Conservation (phyloP, 768 basidiomycete species). For the Lactarius deliciosus region DNA sequence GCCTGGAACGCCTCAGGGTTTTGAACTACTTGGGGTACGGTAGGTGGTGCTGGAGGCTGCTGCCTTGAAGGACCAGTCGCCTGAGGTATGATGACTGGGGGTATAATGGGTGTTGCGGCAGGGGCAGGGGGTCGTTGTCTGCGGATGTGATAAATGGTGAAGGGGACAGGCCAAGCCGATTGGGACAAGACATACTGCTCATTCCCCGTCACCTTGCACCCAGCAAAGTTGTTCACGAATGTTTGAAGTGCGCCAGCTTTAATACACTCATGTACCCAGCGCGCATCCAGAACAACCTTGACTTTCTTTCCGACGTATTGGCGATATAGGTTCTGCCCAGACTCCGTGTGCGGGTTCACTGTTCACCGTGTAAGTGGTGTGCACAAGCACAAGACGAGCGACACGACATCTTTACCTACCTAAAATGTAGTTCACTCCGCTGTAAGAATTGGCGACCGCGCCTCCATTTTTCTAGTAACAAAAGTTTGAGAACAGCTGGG, state of each 20-base stretch:
- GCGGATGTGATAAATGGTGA: background rate
- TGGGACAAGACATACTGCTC: constrained; percentile 53
- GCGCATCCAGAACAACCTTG: constrained; percentile 70
- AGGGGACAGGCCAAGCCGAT: constrained; percentile 24
- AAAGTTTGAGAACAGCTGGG: constrained; percentile 9
- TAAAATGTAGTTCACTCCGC: constrained; percentile 75
- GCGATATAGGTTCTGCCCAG: constrained; percentile 78
- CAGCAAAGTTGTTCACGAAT: constrained; percentile 74
- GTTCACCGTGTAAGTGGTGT: constrained; percentile 1
- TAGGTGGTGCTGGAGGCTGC: constrained; percentile 29
- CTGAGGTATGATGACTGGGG: constrained; percentile 20
- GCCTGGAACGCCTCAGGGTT: constrained; percentile 24
- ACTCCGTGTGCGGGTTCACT: constrained; percentile 79
- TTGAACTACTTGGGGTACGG: constrained; percentile 27
- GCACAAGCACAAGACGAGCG: background rate
- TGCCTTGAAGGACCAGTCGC: constrained; percentile 25
- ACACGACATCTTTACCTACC: constrained; percentile 45
- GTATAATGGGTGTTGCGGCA: constrained; percentile 20
- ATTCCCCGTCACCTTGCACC: constrained; percentile 73
- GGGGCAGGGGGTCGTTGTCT: constrained; percentile 21
- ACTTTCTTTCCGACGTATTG: constrained; percentile 79
- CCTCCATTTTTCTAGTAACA: constrained; percentile 71
- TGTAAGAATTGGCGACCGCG: constrained; percentile 69
- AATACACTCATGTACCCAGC: constrained; percentile 80
- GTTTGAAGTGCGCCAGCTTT: constrained; percentile 67